Conservation (phyloP, 495 filamentous ascomycete species). For the Collariella sp. region DNA sequence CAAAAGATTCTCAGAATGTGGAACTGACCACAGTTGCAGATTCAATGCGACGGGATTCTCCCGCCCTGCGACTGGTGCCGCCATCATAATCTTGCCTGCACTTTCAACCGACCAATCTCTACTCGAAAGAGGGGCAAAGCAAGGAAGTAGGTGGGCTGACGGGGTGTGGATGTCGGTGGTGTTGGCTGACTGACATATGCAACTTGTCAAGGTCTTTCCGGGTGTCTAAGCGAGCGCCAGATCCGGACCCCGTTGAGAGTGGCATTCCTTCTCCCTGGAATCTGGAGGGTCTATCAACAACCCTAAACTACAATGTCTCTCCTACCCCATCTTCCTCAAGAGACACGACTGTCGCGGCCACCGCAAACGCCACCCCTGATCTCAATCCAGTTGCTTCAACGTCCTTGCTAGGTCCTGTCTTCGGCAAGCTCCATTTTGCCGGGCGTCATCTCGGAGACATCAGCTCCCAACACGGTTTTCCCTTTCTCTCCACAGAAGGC, state of each 20-base stretch:
- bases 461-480: conserved; percentile 40
- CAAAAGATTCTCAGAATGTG: neutral
- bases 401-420: conserved; percentile 1
- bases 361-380: neutral
- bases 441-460: conserved; percentile 40
- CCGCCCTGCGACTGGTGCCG: conserved; percentile 46
- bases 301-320: neutral
- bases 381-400: neutral
- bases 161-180: neutral
- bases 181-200: neutral
- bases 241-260: neutral
- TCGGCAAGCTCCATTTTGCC: conserved; percentile 40
- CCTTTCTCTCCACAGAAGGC: conserved; percentile 39
- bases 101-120: conserved; percentile 35
- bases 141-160: conserved; percentile 15
- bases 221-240: neutral
- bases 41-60: conserved; percentile 42
- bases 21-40: conserved; percentile 26
- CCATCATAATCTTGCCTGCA: conserved; percentile 43
- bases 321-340: neutral
- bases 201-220: neutral
- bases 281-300: neutral
- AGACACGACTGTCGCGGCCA: neutral
- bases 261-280: neutral
- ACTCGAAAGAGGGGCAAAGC: conserved; percentile 11